These are phyloP conservation scores for Zygosaccharomyces sapae DNA, from an alignment of 1,139 yeast species.

Conservation along the genomic window DNA sequence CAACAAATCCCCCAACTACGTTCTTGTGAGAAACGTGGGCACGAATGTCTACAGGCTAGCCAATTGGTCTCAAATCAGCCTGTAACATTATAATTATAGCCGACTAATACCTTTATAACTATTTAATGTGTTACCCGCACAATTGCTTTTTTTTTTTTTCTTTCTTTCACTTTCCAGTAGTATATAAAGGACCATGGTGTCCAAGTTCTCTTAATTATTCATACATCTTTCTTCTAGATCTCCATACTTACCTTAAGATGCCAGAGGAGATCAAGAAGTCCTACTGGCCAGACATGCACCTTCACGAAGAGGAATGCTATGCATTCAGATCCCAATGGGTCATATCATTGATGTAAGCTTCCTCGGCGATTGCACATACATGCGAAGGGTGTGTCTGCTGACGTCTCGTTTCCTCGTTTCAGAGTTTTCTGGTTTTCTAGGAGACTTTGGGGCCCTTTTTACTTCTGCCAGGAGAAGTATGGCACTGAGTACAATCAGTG, in stretches of 20 bases:
- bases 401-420: constrained; percentile 37
- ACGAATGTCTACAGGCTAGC: constrained; percentile 41
- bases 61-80: constrained; percentile 23
- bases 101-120: background rate
- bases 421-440: constrained; percentile 11
- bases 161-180: constrained; percentile 3
- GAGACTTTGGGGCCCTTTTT: constrained; percentile 31
- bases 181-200: background rate
- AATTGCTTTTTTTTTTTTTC: no score
- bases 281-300: constrained; percentile 62
- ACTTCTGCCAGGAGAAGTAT: constrained; percentile 40
- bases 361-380: constrained; percentile 34
- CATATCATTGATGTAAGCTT: constrained; percentile 33
- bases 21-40: constrained; percentile 55
- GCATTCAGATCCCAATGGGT: constrained; percentile 22
- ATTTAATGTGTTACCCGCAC: constrained; percentile 6
- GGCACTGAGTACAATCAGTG: constrained; percentile 39
- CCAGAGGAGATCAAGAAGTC: constrained; percentile 94
- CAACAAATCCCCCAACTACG: constrained; percentile 15
- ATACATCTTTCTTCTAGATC: constrained; percentile 42
- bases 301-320: constrained; percentile 44
- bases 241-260: constrained; percentile 99
- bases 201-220: background rate
- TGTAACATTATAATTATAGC: background rate
- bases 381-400: constrained; percentile 56